A percentile compares a stretch with the other conserved stretches of the same genome.
Evolutionary conservation across 805 yeast genomes (phyloP).

Genomic region (Brettanomyces bruxellensis): DNA sequence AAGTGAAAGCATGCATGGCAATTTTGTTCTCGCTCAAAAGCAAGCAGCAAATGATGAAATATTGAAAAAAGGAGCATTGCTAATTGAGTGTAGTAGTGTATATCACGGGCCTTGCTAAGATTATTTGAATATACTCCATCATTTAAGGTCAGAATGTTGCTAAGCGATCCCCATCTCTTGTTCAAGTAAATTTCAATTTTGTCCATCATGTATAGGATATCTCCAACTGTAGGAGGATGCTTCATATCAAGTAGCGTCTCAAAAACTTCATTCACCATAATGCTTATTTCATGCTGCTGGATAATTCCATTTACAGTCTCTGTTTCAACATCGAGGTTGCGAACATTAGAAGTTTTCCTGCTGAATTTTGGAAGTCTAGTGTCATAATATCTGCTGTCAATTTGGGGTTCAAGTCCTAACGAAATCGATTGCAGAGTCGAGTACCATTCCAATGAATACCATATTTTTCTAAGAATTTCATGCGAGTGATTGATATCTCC

Average conservation of each 20-base stretch:
- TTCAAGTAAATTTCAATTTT: conserved; percentile 29
- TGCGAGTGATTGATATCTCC: conserved; percentile 17
- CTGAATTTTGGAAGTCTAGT: conserved; percentile 39
- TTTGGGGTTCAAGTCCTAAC: conserved; percentile 38
- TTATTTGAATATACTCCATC: conserved; percentile 13
- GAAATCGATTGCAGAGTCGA: conserved; percentile 30
- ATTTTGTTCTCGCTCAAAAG: conserved; percentile 28
- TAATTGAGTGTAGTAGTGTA: conserved; percentile 17
- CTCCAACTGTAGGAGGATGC: conserved; percentile 27
- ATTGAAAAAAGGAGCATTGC: conserved; percentile 29
- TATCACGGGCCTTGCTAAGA: conserved; percentile 15
- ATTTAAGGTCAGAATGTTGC: conserved; percentile 18
- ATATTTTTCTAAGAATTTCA: background rate
- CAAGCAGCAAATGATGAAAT: conserved; percentile 31
- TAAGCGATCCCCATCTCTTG: conserved; percentile 23
- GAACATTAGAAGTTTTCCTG: conserved; percentile 26
- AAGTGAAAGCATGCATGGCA: conserved; percentile 28
- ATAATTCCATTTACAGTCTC: conserved; percentile 27
- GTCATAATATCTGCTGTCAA: conserved; percentile 35
- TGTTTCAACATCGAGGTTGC: conserved; percentile 32
- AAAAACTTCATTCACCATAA: conserved; percentile 26
- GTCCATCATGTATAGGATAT: conserved; percentile 26
- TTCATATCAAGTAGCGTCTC: conserved; percentile 31
- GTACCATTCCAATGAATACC: background rate
- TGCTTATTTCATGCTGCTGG: conserved; percentile 24